A percentile compares a stretch with the other conserved stretches of the same genome.
phyloP scores from a whole-genome alignment of 768 basidiomycete genomes.

The Trametes cinnabarina region DNA sequence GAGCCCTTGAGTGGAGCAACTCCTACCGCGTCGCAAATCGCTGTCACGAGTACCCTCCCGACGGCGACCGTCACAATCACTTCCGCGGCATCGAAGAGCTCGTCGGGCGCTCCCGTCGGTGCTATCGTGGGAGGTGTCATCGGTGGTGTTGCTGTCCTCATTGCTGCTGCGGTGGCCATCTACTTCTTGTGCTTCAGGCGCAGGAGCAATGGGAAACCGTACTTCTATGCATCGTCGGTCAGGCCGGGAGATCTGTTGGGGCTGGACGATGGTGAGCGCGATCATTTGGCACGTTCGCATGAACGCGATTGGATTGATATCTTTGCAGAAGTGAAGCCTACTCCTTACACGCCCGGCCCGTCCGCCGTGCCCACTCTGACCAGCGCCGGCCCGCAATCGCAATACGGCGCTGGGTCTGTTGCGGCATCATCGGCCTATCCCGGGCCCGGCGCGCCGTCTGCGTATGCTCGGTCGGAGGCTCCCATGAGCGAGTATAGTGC shows the following conservation, averaged over 20 bases:
- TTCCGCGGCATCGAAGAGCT: neutral
- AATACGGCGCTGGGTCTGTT: neutral
- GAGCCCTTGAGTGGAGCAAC: neutral
- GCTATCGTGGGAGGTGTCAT: constrained; percentile 22
- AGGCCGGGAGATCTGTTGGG: constrained; percentile 7
- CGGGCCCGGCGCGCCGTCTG: neutral
- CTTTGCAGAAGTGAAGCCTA: constrained; percentile 6
- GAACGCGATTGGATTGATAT: neutral
- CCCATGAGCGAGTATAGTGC: constrained; percentile 13
- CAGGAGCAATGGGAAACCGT: constrained; percentile 3
- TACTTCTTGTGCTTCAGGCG: constrained; percentile 15
- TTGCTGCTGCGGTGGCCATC: constrained; percentile 1
- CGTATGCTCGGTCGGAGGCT: constrained; percentile 2
- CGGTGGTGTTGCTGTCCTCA: constrained; percentile 15
- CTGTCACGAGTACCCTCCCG: constrained; percentile 4
- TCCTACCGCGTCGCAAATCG: constrained; percentile 4
- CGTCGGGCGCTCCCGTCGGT: constrained; percentile 5
- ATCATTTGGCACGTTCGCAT: neutral
- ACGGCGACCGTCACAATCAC: neutral
- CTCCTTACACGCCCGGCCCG: neutral
- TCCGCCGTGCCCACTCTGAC: neutral
- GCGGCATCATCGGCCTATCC: neutral
- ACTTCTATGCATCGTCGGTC: constrained; percentile 10
- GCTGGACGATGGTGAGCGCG: neutral
- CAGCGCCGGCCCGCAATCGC: neutral